phyloP scores from a whole-genome alignment of 2,329 filamentous ascomycete genomes.

The Penicillium glabrum region DNA sequence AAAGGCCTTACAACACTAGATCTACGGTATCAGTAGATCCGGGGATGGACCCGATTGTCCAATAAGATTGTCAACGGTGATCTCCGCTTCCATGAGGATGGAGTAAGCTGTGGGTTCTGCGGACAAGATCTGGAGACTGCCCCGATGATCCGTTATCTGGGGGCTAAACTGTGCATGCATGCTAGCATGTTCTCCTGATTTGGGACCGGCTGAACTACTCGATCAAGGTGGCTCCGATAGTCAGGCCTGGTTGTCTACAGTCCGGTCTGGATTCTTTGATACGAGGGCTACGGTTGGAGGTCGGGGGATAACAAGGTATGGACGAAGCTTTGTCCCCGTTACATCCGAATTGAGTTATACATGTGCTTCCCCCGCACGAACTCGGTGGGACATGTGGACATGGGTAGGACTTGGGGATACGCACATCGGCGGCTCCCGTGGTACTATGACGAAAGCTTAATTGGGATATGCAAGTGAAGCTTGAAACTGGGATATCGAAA shows the following conservation, averaged over 20 bases:
- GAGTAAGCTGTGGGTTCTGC: background rate
- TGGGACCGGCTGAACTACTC: background rate
- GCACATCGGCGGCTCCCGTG: slow-evolving; percentile 19
- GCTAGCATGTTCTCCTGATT: background rate
- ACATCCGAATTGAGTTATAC: background rate
- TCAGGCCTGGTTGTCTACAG: background rate
- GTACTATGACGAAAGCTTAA: slow-evolving; percentile 4
- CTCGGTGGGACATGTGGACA: background rate
- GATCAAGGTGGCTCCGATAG: background rate
- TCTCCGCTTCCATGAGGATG: slow-evolving; percentile 12
- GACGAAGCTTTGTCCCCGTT: background rate
- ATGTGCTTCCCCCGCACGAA: slow-evolving; percentile 4
- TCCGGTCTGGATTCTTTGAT: background rate
- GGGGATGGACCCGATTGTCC: slow-evolving; percentile 9
- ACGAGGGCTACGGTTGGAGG: background rate
- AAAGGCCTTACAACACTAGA: background rate
- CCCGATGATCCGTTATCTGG: background rate
- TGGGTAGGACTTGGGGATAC: background rate
- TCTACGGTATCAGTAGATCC: slow-evolving; percentile 8
- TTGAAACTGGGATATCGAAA: background rate
- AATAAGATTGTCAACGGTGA: slow-evolving; percentile 13
- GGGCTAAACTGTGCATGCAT: background rate
- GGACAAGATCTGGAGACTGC: background rate
- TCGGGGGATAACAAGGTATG: background rate
- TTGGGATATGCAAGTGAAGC: background rate